These are phyloP conservation scores for Candida koratica DNA, from an alignment of 805 yeast species.

Conservation along the genomic window DNA sequence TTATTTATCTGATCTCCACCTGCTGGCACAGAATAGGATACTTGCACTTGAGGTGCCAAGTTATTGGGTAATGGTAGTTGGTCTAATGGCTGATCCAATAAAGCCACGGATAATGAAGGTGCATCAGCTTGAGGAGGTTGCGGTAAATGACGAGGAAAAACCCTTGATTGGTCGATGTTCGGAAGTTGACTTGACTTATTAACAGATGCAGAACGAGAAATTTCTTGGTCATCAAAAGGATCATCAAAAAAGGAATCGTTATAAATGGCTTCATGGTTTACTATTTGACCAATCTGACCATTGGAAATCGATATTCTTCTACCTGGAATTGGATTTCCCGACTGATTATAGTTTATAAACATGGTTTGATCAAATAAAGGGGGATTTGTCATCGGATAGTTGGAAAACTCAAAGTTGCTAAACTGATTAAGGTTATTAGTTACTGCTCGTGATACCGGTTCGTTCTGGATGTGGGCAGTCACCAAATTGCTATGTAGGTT, in stretches of 20 bases:
- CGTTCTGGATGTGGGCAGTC: no score
- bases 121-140: conserved; percentile 1
- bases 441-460: no score
- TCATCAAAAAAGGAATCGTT: conserved; percentile 14
- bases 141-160: not conserved
- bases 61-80: not conserved
- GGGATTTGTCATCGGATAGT: conserved; percentile 44
- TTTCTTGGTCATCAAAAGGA: conserved; percentile 10
- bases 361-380: conserved; percentile 44
- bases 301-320: conserved; percentile 78
- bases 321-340: conserved; percentile 38
- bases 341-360: conserved; percentile 30
- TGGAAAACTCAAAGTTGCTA: conserved; percentile 7
- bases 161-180: not conserved
- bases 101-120: not conserved
- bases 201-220: conserved; percentile 1
- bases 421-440: conserved; percentile 1
- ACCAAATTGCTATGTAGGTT: not conserved
- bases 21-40: not conserved
- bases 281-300: conserved; percentile 79
- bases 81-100: not conserved
- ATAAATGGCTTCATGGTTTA: conserved; percentile 41
- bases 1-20: not conserved
- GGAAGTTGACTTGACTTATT: not conserved
- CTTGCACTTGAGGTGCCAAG: not conserved